Evolutionary conservation across 257 asterid genomes (phyloP), one percentile per base, ranked within the genome.

Genomic region (Rubia yunnanensis): DNA sequence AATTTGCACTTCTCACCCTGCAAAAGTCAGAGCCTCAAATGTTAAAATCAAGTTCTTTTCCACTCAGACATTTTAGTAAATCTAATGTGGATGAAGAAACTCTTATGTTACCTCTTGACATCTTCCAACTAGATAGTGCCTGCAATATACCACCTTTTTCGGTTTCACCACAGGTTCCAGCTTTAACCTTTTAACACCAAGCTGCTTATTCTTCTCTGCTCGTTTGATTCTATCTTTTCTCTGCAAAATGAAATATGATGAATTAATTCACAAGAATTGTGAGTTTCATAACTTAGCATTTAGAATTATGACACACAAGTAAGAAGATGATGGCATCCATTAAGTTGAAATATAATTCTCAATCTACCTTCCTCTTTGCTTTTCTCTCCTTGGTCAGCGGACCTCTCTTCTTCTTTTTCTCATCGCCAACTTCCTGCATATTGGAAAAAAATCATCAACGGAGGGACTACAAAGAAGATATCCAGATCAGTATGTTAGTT

Each of bases 1-100:
- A 87, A 89, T 11, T 86, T 92, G 88, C 99, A 92, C 57, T 88
- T 85, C 66, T 83, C 92, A 17, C 96, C 96, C 96, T 89, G 85
- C 71, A 66, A 73, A 60, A 60, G 36, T 20, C 28, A 34, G n/a
- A 32, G 48, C 30, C 32, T 30, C 28, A n/a, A 48, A 32, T 60
- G 85, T 72, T 66, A 73, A 71, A 77, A 73, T 6, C 31, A 67
- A 44, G 31, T 52, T 34, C 23, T 55, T 4, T 32, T 36, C 57
- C 31, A 32, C 55, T 58, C 18, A 60, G 64, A 63, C 18, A 8
- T 63, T n/a, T 63, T 36, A 64, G 32, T 30, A 67, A 74, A 71
- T 48, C 26, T 39, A 65, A 62, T 62, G 69, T 54, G 60, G 34
- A 65, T 31, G 32, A 66, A 52, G 70, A 39, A 68, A 71, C 48